Percentiles rank a stretch among this genome's conserved stretches.
phyloP scores from a whole-genome alignment of 805 yeast genomes.

The Pichia manshurica region DNA sequence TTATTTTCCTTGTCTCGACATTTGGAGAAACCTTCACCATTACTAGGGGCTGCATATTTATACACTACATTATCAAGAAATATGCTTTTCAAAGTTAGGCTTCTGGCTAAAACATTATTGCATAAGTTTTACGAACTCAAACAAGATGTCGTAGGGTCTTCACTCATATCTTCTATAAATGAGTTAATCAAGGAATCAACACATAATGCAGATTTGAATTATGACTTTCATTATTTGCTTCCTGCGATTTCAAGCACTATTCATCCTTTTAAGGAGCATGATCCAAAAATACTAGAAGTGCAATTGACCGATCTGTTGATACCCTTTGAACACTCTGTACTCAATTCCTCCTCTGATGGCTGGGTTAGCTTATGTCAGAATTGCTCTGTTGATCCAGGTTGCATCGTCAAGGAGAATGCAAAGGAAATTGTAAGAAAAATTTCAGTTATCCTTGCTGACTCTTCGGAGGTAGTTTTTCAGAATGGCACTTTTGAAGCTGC shows the following conservation, averaged over 20 bases:
- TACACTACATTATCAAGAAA: slow-evolving; percentile 39
- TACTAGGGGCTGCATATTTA: slow-evolving; percentile 46
- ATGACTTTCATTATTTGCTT: slow-evolving; percentile 25
- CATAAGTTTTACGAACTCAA: slow-evolving; percentile 27
- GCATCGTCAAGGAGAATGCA: slow-evolving; percentile 34
- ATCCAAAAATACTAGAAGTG: slow-evolving; percentile 24
- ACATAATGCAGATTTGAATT: slow-evolving; percentile 19
- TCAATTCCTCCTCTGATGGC: slow-evolving; percentile 39
- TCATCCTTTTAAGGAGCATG: slow-evolving; percentile 12
- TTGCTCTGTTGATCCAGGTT: slow-evolving; percentile 59
- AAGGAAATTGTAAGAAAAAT: slow-evolving; percentile 23
- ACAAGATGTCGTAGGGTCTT: slow-evolving; percentile 37
- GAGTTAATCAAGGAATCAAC: slow-evolving; percentile 15
- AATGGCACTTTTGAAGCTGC: slow-evolving; percentile 49
- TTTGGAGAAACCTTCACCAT: slow-evolving; percentile 15
- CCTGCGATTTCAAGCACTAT: slow-evolving; percentile 34
- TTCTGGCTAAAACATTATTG: slow-evolving; percentile 32
- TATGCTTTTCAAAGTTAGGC: slow-evolving; percentile 32
- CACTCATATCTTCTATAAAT: slow-evolving; percentile 41
- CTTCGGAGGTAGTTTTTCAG: slow-evolving; percentile 26
- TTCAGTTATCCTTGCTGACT: slow-evolving; percentile 13
- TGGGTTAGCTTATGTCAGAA: slow-evolving; percentile 77
- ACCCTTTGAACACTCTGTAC: slow-evolving; percentile 37
- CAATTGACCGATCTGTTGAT: slow-evolving; percentile 38
- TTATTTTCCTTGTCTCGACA: slow-evolving; percentile 30